Base-by-base conservation (phyloP, 2,329 filamentous ascomycete species). In the Botrytis byssoidea region DNA sequence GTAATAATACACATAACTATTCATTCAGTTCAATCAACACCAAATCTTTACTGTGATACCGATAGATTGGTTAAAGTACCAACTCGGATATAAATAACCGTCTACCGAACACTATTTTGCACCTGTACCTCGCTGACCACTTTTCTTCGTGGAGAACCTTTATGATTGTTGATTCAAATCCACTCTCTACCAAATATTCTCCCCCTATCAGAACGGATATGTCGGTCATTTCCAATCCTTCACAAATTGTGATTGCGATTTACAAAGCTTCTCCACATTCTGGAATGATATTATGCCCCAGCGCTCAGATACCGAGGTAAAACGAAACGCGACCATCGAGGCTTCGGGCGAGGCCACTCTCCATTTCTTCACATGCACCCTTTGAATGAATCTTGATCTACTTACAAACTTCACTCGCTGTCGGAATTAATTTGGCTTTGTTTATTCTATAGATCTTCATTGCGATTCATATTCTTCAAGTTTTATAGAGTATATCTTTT, bases 241-340 rank as follows among this genome's bases (percentile, higher is more conserved):
- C 16, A 8, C 14, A 8, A 40, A 40, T 68, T 55, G 22, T 68
- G 64, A 67, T 55, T 51, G 46, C 22, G 67, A 70, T 60, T 60
- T 61, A 32, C 67, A 55, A 60, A 59, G 22, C 35, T 51, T 69
- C 66, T 69, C 66, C 66, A 57, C 48, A 69, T 51, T 40, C 35
- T 29, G 46, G 37, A 51, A 67, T 44, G 51, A 57, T 29, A 29
- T 18, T 57, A 64, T 63, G 60, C 22, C 22, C 37, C 40, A 48
- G 25, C 44, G n/a, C 20, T 32, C n/a, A 57, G 44, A 61, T 72
- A 64, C 71, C 71, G 71, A 72, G 71, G 71, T 72, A 68, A 72
- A 70, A 35, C 12, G 40, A 70, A 61, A 70, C 51, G 37, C 40
- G 67, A 46, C 68, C 57, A 70, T 70, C 68, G 55, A 70, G 68